These are phyloP conservation scores for Lactarius psammicola DNA, from an alignment of 768 basidiomycete species.

Conservation along the genomic window DNA sequence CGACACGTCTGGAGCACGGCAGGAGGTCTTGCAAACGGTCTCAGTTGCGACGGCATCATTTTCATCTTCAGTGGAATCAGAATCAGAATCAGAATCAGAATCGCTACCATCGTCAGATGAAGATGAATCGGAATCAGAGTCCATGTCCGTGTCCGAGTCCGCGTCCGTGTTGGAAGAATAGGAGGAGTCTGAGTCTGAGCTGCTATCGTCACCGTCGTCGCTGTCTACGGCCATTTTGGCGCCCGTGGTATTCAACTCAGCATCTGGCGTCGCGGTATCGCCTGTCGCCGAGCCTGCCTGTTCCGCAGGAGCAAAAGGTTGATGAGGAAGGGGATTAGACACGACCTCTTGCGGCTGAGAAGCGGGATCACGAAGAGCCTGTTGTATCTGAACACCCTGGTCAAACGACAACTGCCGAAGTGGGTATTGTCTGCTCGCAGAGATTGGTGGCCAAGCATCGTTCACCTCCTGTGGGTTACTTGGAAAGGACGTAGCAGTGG, in stretches of 20 bases:
- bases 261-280: background rate
- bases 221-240: background rate
- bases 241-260: background rate
- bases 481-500: background rate
- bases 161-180: background rate
- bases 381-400: background rate
- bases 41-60: background rate
- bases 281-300: background rate
- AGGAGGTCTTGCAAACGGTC: background rate
- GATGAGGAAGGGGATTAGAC: background rate
- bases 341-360: background rate
- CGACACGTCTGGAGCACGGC: background rate
- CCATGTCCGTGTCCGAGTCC: slow-evolving; percentile 4
- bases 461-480: background rate
- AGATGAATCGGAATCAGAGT: slow-evolving; percentile 8
- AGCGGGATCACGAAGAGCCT: background rate
- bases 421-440: background rate
- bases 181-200: background rate
- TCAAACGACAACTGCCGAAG: background rate
- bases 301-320: background rate
- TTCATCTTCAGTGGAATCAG: slow-evolving; percentile 3
- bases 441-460: background rate
- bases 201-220: background rate
- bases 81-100: background rate
- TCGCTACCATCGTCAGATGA: background rate